Evolutionary conservation across 1,284 basidiomycete species (phyloP).

Genomic region (Gomphus bonarii): DNA sequence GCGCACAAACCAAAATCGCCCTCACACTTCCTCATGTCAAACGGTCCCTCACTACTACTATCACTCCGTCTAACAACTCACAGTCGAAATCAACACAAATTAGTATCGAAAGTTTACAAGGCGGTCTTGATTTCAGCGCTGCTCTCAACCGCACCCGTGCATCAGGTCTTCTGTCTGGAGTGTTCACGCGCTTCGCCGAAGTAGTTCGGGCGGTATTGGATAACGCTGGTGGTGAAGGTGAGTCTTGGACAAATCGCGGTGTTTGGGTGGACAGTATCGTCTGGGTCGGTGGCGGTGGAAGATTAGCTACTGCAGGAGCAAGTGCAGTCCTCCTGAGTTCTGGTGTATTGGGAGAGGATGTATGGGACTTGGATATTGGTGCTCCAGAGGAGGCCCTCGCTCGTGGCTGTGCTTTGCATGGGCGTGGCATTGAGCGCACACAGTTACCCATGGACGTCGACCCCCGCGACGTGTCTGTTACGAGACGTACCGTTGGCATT

Average conservation of each 20-base stretch:
- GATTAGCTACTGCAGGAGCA: conserved; percentile 81
- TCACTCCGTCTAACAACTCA: not conserved
- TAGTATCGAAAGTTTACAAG: conserved; percentile 86
- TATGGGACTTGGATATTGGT: conserved; percentile 34
- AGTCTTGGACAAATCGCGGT: not conserved
- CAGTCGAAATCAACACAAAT: conserved; percentile 5
- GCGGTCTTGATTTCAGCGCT: conserved; percentile 87
- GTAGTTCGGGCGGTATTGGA: conserved; percentile 56
- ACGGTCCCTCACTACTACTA: conserved; percentile 80
- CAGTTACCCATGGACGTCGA: conserved; percentile 39
- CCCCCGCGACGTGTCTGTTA: conserved; percentile 39
- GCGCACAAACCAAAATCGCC: conserved; percentile 88
- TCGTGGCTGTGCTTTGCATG: conserved; percentile 79
- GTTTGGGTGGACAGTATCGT: conserved; percentile 85
- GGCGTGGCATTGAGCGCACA: conserved; percentile 31
- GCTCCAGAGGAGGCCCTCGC: conserved; percentile 90
- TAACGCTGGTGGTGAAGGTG: conserved; percentile 58
- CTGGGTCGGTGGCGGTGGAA: conserved; percentile 59
- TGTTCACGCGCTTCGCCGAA: conserved; percentile 64
- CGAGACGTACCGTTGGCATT: conserved; percentile 67
- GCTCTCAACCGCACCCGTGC: conserved; percentile 93
- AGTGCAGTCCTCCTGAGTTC: conserved; percentile 57
- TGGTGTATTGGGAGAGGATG: conserved; percentile 58
- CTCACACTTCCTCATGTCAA: conserved; percentile 95
- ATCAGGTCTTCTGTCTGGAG: conserved; percentile 71